phyloP scores from a whole-genome alignment of 2,329 filamentous ascomycete genomes.

The Karstenula rhodostoma region DNA sequence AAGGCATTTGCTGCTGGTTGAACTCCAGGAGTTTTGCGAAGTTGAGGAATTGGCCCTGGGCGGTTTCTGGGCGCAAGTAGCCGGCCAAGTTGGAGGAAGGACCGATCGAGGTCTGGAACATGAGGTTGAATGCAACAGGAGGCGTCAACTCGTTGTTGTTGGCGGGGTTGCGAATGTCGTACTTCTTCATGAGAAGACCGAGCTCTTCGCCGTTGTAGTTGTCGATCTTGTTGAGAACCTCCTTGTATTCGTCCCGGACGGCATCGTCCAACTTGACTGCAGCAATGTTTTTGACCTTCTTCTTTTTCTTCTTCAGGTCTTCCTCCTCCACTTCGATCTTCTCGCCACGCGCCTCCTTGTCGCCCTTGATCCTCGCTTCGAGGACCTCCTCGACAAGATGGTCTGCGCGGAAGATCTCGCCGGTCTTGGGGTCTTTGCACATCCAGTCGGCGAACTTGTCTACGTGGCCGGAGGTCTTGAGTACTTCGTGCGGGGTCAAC shows the following conservation, averaged over 20 bases:
- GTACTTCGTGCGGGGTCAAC: slow-evolving; percentile 88
- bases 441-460: slow-evolving; percentile 99
- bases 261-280: slow-evolving; percentile 87
- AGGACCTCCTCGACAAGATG: slow-evolving; percentile 96
- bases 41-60: slow-evolving; percentile 97
- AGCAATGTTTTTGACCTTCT: slow-evolving; percentile 67
- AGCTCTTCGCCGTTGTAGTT: slow-evolving; percentile 91
- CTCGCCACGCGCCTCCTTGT: slow-evolving; percentile 90
- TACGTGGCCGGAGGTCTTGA: slow-evolving; percentile 93
- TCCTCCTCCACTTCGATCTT: slow-evolving; percentile 79
- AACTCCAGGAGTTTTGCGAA: slow-evolving; percentile 96
- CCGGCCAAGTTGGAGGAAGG: slow-evolving; percentile 86
- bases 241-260: slow-evolving; percentile 87
- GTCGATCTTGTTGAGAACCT: slow-evolving; percentile 90
- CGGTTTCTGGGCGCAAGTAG: slow-evolving; percentile 77
- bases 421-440: slow-evolving; percentile 98
- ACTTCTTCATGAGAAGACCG: slow-evolving; percentile 83
- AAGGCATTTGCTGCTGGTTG: slow-evolving; percentile 94
- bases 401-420: slow-evolving; percentile 94
- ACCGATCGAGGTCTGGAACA: slow-evolving; percentile 97
- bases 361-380: slow-evolving; percentile 83
- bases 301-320: slow-evolving; percentile 88
- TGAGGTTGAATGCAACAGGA: slow-evolving; percentile 94
- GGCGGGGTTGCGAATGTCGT: slow-evolving; percentile 86
- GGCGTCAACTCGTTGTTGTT: slow-evolving; percentile 79